phyloP scores from a whole-genome alignment of 768 basidiomycete species.

The Boletus reticulatus region DNA sequence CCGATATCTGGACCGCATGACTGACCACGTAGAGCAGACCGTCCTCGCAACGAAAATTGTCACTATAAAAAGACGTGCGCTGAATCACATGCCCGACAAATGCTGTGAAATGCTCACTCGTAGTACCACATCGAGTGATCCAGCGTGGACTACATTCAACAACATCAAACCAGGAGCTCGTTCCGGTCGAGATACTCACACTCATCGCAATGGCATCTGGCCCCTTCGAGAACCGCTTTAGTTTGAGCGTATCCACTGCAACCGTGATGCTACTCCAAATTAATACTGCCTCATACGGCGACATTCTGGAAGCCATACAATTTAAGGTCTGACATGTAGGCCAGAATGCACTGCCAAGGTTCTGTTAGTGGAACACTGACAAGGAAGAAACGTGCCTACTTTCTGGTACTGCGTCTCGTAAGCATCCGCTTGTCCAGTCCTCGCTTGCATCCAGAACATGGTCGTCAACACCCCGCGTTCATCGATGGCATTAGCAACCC shows the following conservation, averaged over 20 bases:
- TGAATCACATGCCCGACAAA: not conserved
- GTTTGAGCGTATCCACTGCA: slow-evolving; percentile 51
- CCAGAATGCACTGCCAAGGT: slow-evolving; percentile 63
- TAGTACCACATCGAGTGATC: slow-evolving; percentile 85
- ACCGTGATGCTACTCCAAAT: slow-evolving; percentile 49
- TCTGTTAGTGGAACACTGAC: slow-evolving; percentile 1
- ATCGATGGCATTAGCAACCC: slow-evolving; percentile 42
- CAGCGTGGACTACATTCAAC: slow-evolving; percentile 45
- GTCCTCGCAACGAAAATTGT: slow-evolving; percentile 74
- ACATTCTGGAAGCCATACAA: slow-evolving; percentile 51
- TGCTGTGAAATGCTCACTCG: slow-evolving; percentile 42
- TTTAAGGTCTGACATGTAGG: slow-evolving; percentile 74
- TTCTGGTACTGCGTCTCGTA: slow-evolving; percentile 78
- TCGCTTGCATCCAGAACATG: slow-evolving; percentile 82
- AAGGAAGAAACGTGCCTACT: slow-evolving; percentile 33
- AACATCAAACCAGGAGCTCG: slow-evolving; percentile 7
- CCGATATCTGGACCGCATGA: not conserved
- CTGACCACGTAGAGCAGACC: slow-evolving; percentile 79
- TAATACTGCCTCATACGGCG: not conserved
- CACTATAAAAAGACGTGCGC: slow-evolving; percentile 37
- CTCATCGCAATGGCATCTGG: slow-evolving; percentile 58
- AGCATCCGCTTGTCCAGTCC: slow-evolving; percentile 49
- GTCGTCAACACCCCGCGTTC: slow-evolving; percentile 48
- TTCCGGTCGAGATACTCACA: slow-evolving; percentile 37
- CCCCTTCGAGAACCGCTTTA: slow-evolving; percentile 48